A percentile compares a stretch with the other conserved stretches of the same genome.
Conservation (phyloP, 495 filamentous ascomycete species). For the Parathielavia appendiculata region DNA sequence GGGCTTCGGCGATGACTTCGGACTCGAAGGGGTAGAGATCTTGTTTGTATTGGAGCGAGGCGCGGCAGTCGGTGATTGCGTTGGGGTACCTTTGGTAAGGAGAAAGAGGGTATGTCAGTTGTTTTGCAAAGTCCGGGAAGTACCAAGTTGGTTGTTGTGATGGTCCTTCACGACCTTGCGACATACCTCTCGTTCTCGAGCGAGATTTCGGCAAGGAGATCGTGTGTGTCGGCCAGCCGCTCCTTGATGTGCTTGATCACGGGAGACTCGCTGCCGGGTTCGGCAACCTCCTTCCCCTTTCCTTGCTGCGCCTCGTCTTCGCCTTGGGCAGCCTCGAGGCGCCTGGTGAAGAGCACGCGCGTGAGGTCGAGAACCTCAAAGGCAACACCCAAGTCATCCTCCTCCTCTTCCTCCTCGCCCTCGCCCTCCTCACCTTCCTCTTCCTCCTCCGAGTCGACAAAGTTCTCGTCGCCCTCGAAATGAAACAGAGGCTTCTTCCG, state of each 20-base stretch:
- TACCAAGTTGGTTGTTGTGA: background rate
- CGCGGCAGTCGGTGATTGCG: conserved; percentile 73
- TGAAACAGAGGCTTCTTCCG: conserved; percentile 75
- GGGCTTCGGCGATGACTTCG: conserved; percentile 80
- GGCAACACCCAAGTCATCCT: conserved; percentile 85
- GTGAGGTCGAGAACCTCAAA: conserved; percentile 91
- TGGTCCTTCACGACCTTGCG: conserved; percentile 19
- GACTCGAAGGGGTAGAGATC: conserved; percentile 73
- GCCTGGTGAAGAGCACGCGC: conserved; percentile 65
- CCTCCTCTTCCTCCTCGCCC: conserved; percentile 55
- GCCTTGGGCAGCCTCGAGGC: conserved; percentile 38
- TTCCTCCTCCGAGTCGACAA: conserved; percentile 70
- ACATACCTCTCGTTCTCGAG: conserved; percentile 77
- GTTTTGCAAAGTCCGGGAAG: conserved; percentile 18
- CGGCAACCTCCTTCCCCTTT: conserved; percentile 49
- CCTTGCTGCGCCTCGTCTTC: conserved; percentile 40
- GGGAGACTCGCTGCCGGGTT: conserved; percentile 35
- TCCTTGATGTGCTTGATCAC: conserved; percentile 64
- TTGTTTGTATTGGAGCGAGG: conserved; percentile 68
- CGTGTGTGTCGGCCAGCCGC: conserved; percentile 82
- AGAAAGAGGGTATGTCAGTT: conserved; percentile 7
- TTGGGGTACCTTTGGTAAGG: conserved; percentile 55
- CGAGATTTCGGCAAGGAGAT: conserved; percentile 88
- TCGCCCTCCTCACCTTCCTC: conserved; percentile 39
- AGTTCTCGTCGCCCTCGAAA: conserved; percentile 92